Percentiles rank a stretch among this genome's conserved stretches.
phyloP scores from a whole-genome alignment of 192 early-diverging fungal species.

The Coemansia reversa region DNA sequence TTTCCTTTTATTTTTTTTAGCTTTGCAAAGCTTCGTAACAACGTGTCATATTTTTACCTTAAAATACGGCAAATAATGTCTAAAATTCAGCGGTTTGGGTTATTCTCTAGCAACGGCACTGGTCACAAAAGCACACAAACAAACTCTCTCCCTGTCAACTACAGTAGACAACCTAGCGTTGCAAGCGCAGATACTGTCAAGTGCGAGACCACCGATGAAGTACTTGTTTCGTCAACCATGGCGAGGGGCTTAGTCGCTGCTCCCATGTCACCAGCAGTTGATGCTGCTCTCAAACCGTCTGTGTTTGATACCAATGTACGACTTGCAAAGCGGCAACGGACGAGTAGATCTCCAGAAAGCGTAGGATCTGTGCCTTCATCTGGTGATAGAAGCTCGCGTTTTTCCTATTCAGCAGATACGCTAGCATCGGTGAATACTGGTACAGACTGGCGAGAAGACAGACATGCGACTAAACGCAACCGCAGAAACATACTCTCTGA shows the following conservation, averaged over 20 bases:
- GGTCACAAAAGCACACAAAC: background rate
- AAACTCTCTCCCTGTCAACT: background rate
- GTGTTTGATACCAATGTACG: too few species aligned
- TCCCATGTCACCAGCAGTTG: too few species aligned
- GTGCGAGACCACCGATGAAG: background rate
- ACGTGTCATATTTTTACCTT: background rate
- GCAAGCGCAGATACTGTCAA: background rate
- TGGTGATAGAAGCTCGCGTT: background rate
- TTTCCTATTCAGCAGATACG: background rate
- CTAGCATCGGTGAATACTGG: background rate
- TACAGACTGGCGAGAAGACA: background rate
- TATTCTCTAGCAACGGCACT: background rate
- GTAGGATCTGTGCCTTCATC: background rate
- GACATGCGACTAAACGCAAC: background rate
- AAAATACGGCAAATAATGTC: background rate
- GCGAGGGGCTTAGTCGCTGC: too few species aligned
- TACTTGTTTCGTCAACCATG: background rate
- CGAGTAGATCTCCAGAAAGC: too few species aligned
- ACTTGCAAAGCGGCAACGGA: too few species aligned
- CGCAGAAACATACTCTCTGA: background rate
- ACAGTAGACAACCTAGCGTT: background rate
- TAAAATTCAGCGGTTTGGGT: conserved; percentile 17
- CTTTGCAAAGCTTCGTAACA: background rate
- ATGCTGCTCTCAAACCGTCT: too few species aligned
- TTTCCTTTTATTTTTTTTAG: background rate